A percentile compares a stretch with the other conserved stretches of the same genome.
Evolutionary conservation across 2,329 filamentous ascomycete species (phyloP).

Genomic region (Cercospora canescens): DNA sequence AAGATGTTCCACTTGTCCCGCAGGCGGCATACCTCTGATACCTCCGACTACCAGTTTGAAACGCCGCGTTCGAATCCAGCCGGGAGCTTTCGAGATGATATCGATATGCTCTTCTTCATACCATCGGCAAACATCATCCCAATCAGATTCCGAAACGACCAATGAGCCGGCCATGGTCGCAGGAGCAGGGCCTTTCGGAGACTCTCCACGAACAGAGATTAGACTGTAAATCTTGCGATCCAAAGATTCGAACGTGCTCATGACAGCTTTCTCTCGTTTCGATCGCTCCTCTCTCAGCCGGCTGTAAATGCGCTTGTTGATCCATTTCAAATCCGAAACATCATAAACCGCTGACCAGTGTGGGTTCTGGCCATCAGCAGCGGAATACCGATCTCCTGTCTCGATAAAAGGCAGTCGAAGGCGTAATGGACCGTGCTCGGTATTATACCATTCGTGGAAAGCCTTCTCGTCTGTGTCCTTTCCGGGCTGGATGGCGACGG

Average conservation of each 20-base stretch:
- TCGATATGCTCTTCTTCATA: constrained; percentile 72
- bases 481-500: constrained; percentile 82
- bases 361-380: constrained; percentile 63
- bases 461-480: constrained; percentile 63
- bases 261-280: constrained; percentile 52
- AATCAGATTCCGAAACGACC: constrained; percentile 52
- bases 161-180: constrained; percentile 29
- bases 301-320: constrained; percentile 71
- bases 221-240: constrained; percentile 71
- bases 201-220: constrained; percentile 48
- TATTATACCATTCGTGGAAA: constrained; percentile 94
- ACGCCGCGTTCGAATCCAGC: constrained; percentile 73
- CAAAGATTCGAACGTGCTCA: constrained; percentile 64
- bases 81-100: constrained; percentile 71
- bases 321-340: constrained; percentile 69
- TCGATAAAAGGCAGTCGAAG: constrained; percentile 71
- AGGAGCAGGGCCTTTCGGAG: constrained; percentile 25
- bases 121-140: constrained; percentile 67
- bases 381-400: constrained; percentile 78
- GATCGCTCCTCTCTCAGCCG: constrained; percentile 59
- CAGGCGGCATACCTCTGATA: constrained; percentile 41
- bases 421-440: constrained; percentile 82
- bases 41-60: constrained; percentile 68
- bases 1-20: constrained; percentile 59
- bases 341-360: constrained; percentile 82